Base-by-base conservation (phyloP, 148 eudicot species). In the Fagopyrum homotropicum region DNA sequence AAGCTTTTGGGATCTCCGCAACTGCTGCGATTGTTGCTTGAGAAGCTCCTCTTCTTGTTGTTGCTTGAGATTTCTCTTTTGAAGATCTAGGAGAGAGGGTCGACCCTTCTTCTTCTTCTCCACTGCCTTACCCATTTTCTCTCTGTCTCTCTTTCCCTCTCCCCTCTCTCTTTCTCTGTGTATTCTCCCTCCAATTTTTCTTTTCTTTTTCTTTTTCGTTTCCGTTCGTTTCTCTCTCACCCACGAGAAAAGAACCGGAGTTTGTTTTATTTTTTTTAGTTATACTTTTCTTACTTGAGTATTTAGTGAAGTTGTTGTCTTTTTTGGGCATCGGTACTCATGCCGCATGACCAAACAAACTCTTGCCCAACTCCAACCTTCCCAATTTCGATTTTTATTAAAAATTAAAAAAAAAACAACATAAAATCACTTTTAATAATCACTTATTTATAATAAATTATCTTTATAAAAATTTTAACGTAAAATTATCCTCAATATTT, bases 61-160 rank as follows among this genome's bases (percentile, higher is more conserved):
- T 11, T 77, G 75, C 54, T 85, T 81, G 72, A 86, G 74, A 8
- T 45, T 29, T 17, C 86, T 86, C 66, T 83, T 86, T 66, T 86
- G 89, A 64, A 86, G 89, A 86, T 86, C 89, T 46, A 81, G 75
- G 29, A 83, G 89, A 77, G 89, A 86, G 15, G 89, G 89, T 4
- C 85, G 83, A n/a, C 89, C 89, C 80, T 83, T 86, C 86, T 86
- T 86, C 83, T 83, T 86, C 81, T 79, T 75, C 83, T 75, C 87
- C 75, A 80, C 85, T 75, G 69, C 51, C 81, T 78, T 84, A 47
- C 87, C 87, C 87, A 82, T 81, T 61, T 68, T 77, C 43, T 7
- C 12, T 22, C 66, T 22, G 10, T 49, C 45, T 54, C n/a, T 2
- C 72, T 46, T 57, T 44, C 48, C 11, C 59, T 9, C 16, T 11